Evolutionary conservation across 371 early-diverging fungal genomes (phyloP), one percentile per base, ranked within the genome.

Genomic region (Circinella minor): DNA sequence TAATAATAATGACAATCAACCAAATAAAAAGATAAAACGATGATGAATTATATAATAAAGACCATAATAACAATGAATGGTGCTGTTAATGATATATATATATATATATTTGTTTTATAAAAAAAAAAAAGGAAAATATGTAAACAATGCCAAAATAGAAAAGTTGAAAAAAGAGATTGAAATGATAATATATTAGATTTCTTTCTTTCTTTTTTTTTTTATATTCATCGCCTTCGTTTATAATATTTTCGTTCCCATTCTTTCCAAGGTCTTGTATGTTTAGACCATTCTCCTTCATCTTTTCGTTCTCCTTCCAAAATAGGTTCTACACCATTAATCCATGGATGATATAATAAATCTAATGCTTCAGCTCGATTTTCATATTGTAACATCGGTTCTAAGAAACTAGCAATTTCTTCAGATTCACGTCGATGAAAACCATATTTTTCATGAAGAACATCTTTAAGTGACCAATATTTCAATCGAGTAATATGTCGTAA

Each of bases 391-490:
- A 94, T 94, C 3, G 94, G 94, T 39, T 81, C 59, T 62, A 94
- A 60, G 75, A 94, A 93, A 47, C 77, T 78, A 3, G 89, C 79
- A 37, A 91, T 81, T 48, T 86, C 86, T 18, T 89, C 86, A 7
- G 91, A 82, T 27, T 92, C 89, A 38, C 70, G 67, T 13, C 78
- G 73, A 70, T 81, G 67, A 54, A 90, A 91, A 4, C 74, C 74
- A 77, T 96, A 96, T 79, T 96, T 96, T 64, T 96, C 94, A 66
- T 84, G 79, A 36, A 97, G 79, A 1, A 98, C 95, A 67, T 96
- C 95, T 39, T 86, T 73, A 27, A 98, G 78, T 17, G 86, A 78
- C 94, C 96, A 95, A 72, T 88, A 89, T 54, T 92, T 88, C 36
- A 98, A 83, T 67, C 91, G 89, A 64, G 84, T 89, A 66, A 98